A percentile compares a stretch with the other conserved stretches of the same genome.
These are phyloP conservation scores for Glaciozyma antarctica DNA, from an alignment of 768 basidiomycete genomes.

Conservation along the genomic window DNA sequence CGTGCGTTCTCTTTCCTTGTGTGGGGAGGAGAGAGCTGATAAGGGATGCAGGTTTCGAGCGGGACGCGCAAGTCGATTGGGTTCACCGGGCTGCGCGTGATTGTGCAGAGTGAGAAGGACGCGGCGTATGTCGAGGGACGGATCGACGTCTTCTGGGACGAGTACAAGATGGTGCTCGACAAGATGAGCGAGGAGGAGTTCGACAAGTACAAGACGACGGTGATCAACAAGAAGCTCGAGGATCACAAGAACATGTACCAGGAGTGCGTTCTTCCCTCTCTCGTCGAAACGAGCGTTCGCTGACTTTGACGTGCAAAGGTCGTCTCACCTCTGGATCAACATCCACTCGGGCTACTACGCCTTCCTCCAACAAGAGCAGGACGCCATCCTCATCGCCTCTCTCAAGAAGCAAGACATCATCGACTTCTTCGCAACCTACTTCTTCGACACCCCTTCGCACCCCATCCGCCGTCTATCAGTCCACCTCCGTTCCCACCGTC, in stretches of 20 bases:
- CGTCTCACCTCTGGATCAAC: conserved; percentile 55
- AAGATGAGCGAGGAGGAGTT: conserved; percentile 66
- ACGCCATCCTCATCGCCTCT: conserved; percentile 55
- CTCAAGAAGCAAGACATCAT: conserved; percentile 69
- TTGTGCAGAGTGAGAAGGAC: conserved; percentile 78
- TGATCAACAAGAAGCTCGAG: conserved; percentile 75
- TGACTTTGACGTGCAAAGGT: conserved; percentile 16
- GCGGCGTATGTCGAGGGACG: conserved; percentile 74
- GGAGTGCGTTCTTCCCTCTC: conserved; percentile 44
- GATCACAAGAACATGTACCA: conserved; percentile 78
- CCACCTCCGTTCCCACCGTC: conserved; percentile 52
- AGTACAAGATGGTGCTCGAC: conserved; percentile 59
- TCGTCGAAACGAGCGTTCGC: too few relatives aligned
- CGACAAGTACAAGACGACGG: conserved; percentile 60
- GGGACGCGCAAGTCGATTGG: conserved; percentile 51
- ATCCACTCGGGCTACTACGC: conserved; percentile 74
- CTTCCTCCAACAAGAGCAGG: conserved; percentile 75
- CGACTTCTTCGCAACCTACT: conserved; percentile 55
- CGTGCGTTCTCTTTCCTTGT: conserved; percentile 44
- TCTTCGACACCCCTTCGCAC: conserved; percentile 58
- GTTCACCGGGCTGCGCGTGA: conserved; percentile 65
- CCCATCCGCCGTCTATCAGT: conserved; percentile 69
- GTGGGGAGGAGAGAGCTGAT: background rate
- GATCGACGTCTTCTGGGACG: conserved; percentile 75
- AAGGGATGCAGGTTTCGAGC: conserved; percentile 37